Percentiles rank a stretch among this genome's conserved stretches.
These are phyloP conservation scores for Actinomortierella ambigua DNA, from an alignment of 371 early-diverging fungal genomes.

Conservation along the genomic window DNA sequence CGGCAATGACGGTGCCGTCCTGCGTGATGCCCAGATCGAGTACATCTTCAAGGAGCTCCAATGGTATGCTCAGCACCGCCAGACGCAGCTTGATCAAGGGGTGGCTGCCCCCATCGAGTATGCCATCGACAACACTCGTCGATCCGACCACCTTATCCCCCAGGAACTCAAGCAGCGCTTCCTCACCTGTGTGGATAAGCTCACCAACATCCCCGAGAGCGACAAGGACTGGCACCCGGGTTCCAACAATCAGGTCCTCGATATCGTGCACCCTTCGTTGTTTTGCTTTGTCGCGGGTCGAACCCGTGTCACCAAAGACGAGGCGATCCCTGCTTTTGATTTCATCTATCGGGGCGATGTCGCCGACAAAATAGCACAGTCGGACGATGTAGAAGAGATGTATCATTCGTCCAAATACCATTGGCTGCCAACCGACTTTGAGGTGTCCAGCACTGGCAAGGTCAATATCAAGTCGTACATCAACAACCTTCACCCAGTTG, in stretches of 20 bases:
- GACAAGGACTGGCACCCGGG: slow-evolving; percentile 58
- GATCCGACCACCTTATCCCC: slow-evolving; percentile 42
- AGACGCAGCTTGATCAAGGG: slow-evolving; percentile 13
- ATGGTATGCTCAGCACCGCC: slow-evolving; percentile 31
- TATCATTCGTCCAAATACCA: not conserved
- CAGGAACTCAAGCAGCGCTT: slow-evolving; percentile 17
- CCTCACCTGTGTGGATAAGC: slow-evolving; percentile 25
- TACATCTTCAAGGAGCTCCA: slow-evolving; percentile 49
- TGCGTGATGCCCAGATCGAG: slow-evolving; percentile 41
- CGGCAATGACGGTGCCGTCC: not conserved
- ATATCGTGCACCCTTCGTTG: slow-evolving; percentile 69
- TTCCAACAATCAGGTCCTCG: slow-evolving; percentile 57
- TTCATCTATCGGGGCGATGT: slow-evolving; percentile 1
- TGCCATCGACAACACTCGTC: slow-evolving; percentile 49
- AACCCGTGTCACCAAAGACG: slow-evolving; percentile 12
- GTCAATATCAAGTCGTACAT: slow-evolving; percentile 54
- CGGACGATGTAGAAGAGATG: not conserved
- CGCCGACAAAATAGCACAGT: not conserved
- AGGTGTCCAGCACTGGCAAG: slow-evolving; percentile 26
- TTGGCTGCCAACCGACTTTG: not conserved
- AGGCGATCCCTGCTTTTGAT: slow-evolving; percentile 11
- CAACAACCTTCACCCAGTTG: slow-evolving; percentile 62
- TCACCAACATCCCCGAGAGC: slow-evolving; percentile 44
- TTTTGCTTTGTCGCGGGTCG: slow-evolving; percentile 46
- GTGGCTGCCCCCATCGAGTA: slow-evolving; percentile 10